A percentile compares a stretch with the other conserved stretches of the same genome.
phyloP scores from a whole-genome alignment of 2,329 filamentous ascomycete species.

The Trichoderma arundinaceum region DNA sequence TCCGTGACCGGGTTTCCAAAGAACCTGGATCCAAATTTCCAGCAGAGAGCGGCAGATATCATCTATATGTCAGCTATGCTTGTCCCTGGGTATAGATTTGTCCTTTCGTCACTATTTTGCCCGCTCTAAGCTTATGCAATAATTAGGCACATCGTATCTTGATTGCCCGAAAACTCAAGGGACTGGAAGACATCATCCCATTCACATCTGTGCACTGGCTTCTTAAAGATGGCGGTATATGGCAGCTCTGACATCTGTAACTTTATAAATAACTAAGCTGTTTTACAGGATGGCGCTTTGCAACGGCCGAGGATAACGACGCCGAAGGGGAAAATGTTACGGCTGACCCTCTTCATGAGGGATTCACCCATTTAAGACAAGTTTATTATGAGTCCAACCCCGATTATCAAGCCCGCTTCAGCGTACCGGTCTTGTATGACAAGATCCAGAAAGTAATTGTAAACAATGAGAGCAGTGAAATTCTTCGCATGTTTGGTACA shows the following conservation, averaged over 20 bases:
- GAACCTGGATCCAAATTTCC: constrained; percentile 75
- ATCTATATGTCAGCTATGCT: constrained; percentile 90
- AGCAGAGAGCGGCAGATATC: constrained; percentile 85
- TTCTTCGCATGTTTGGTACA: constrained; percentile 84
- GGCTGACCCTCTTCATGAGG: constrained; percentile 70
- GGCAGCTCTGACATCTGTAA: too few relatives aligned
- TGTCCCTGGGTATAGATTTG: constrained; percentile 73
- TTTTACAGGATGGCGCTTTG: constrained; percentile 71
- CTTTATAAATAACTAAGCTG: neutral
- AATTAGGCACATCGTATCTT: constrained; percentile 74
- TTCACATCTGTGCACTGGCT: constrained; percentile 88
- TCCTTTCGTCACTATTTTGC: too few relatives aligned
- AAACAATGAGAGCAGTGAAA: constrained; percentile 89
- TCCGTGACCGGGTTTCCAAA: constrained; percentile 77
- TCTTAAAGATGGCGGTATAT: constrained; percentile 63
- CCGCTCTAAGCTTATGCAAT: neutral
- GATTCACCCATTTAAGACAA: constrained; percentile 71
- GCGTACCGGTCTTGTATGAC: constrained; percentile 84
- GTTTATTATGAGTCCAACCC: constrained; percentile 77
- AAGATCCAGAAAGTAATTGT: constrained; percentile 76
- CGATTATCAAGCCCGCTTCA: constrained; percentile 78
- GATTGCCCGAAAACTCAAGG: constrained; percentile 88
- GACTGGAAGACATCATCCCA: constrained; percentile 82
- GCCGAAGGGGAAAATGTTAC: constrained; percentile 63
- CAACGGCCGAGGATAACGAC: constrained; percentile 62